Conservation (phyloP, 371 early-diverging fungal genomes). For the Saksenaea vasiformis region DNA sequence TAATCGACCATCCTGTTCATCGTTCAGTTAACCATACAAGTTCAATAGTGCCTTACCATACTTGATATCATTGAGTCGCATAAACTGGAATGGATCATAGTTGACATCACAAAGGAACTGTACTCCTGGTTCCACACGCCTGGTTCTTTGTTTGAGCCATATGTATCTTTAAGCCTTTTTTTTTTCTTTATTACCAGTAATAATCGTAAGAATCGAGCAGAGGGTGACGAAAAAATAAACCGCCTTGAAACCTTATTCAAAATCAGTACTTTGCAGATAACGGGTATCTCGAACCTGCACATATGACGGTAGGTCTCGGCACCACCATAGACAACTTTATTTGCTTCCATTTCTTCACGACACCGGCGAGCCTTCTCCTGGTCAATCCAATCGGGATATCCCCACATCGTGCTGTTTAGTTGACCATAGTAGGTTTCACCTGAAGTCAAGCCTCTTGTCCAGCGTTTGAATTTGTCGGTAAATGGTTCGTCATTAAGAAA, state of each 20-base stretch:
- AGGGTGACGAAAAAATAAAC: constrained; percentile 79
- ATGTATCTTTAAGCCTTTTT: constrained; percentile 11
- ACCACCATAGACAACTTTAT: constrained; percentile 80
- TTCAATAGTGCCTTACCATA: constrained; percentile 59
- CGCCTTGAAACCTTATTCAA: constrained; percentile 47
- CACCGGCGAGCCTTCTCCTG: constrained; percentile 59
- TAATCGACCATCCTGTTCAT: constrained; percentile 66
- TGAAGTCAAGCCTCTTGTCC: constrained; percentile 51
- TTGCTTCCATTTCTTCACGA: constrained; percentile 61
- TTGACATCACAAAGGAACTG: constrained; percentile 84
- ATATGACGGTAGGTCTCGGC: constrained; percentile 91
- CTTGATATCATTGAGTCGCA: constrained; percentile 76
- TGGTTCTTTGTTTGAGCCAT: constrained; percentile 73
- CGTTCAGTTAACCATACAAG: neutral
- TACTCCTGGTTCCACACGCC: constrained; percentile 95
- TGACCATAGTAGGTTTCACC: constrained; percentile 54
- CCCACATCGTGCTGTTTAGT: constrained; percentile 72
- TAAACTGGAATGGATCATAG: constrained; percentile 88
- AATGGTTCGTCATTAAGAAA: constrained; percentile 86
- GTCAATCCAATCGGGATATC: constrained; percentile 84
- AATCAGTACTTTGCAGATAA: constrained; percentile 1
- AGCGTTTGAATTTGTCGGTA: constrained; percentile 71
- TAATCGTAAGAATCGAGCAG: constrained; percentile 73
- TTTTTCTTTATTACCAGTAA: constrained; percentile 78
- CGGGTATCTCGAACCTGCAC: constrained; percentile 69